phyloP scores from a whole-genome alignment of 768 basidiomycete species.

The Lanmaoa rubissima region DNA sequence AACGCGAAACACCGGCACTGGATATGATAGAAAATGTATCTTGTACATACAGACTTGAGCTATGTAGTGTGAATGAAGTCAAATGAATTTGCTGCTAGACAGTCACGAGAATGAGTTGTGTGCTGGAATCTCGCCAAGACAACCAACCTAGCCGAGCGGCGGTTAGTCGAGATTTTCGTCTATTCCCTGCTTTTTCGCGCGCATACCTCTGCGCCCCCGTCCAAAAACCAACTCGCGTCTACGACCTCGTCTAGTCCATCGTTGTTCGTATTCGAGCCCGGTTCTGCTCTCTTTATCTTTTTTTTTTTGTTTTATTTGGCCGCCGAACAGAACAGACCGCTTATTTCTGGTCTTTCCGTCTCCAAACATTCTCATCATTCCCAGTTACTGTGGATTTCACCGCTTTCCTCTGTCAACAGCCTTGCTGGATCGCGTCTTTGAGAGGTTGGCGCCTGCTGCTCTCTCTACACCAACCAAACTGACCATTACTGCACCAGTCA shows the following conservation, averaged over 20 bases:
- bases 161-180: neutral
- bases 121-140: neutral
- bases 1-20: neutral
- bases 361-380: conserved; percentile 2
- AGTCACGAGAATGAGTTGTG: neutral
- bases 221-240: conserved; percentile 11
- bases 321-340: neutral
- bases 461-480: neutral
- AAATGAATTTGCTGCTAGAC: neutral
- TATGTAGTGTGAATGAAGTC: conserved; percentile 1
- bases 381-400: neutral
- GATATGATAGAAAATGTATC: neutral
- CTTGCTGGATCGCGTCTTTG: conserved; percentile 11
- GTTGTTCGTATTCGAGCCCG: neutral
- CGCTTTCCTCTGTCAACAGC: conserved; percentile 3
- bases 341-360: neutral
- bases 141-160: conserved; percentile 14
- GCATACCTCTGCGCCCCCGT: neutral
- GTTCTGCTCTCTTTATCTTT: neutral
- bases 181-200: conserved; percentile 11
- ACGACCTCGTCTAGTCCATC: neutral
- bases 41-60: neutral
- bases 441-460: neutral
- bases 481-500: neutral
- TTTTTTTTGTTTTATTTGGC: conserved; percentile 7